These are phyloP conservation scores for Boletus rubescentipes DNA, from an alignment of 768 basidiomycete genomes.

Conservation along the genomic window DNA sequence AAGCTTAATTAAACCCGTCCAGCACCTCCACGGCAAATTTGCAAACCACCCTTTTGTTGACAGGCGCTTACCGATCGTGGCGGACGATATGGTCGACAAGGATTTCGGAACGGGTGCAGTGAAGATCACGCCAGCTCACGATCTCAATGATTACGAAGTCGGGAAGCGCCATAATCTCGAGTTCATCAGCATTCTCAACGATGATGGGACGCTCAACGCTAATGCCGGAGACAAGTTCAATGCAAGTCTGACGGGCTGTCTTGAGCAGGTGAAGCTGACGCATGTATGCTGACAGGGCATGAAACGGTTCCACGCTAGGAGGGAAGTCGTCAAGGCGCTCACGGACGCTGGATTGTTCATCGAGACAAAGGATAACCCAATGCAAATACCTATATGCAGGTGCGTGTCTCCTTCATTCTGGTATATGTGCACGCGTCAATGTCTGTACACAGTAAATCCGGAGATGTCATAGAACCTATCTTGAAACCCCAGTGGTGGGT, in stretches of 20 bases:
- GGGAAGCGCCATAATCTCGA: slow-evolving; percentile 83
- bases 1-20: not conserved
- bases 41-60: slow-evolving; percentile 85
- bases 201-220: slow-evolving; percentile 92
- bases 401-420: slow-evolving; percentile 23
- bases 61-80: slow-evolving; percentile 84
- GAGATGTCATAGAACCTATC: slow-evolving; percentile 92
- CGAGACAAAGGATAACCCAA: slow-evolving; percentile 93
- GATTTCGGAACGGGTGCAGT: slow-evolving; percentile 97
- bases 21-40: slow-evolving; percentile 95
- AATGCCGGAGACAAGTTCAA: slow-evolving; percentile 82
- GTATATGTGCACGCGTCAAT: not conserved
- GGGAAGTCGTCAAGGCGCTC: slow-evolving; percentile 76
- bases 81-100: slow-evolving; percentile 90
- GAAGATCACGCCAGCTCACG: slow-evolving; percentile 98
- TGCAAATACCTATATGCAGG: slow-evolving; percentile 96
- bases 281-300: slow-evolving; percentile 59
- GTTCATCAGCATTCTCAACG: slow-evolving; percentile 93
- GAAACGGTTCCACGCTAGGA: slow-evolving; percentile 94
- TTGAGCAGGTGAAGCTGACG: not conserved
- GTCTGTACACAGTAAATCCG: slow-evolving; percentile 70
- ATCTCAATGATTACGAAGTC: slow-evolving; percentile 95
- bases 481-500: slow-evolving; percentile 99
- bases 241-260: slow-evolving; percentile 34
- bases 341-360: slow-evolving; percentile 84